Evolutionary conservation across 75 land plant species (phyloP).

Genomic region (Chamaecyparis obtusa): DNA sequence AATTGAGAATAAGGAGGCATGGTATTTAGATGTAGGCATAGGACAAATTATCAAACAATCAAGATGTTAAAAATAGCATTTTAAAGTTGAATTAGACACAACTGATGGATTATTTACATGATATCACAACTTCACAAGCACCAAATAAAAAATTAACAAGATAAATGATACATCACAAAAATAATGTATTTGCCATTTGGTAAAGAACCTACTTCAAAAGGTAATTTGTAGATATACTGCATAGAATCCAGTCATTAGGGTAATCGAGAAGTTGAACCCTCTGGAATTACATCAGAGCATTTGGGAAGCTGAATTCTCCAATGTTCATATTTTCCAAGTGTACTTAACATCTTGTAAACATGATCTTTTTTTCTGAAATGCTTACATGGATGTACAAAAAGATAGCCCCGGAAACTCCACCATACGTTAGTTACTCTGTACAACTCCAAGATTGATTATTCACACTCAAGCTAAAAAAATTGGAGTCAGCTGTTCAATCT

Average conservation of each 20-base stretch:
- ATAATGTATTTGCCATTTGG: not conserved
- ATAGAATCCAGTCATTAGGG: not conserved
- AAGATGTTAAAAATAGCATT: not conserved
- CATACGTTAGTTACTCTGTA: not conserved
- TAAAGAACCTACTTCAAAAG: not conserved
- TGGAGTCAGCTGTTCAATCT: not conserved
- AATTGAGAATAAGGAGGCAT: not conserved
- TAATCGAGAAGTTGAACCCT: not conserved
- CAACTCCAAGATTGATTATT: not conserved
- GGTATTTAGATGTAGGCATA: not conserved
- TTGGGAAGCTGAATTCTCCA: not conserved
- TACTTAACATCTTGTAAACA: not conserved
- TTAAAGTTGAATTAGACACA: not conserved
- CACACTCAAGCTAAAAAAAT: not conserved
- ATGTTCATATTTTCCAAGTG: not conserved
- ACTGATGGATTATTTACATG: not conserved
- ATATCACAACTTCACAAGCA: not conserved
- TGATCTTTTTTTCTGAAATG: not conserved
- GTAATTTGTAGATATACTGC: not conserved
- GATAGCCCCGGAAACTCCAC: not conserved
- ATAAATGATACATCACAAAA: not conserved
- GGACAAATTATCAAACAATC: not conserved
- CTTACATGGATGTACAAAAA: not conserved
- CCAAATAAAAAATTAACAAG: not conserved
- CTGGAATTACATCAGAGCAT: not conserved